phyloP scores from a whole-genome alignment of 495 filamentous ascomycete genomes.

The Aspergillus asperescens region DNA sequence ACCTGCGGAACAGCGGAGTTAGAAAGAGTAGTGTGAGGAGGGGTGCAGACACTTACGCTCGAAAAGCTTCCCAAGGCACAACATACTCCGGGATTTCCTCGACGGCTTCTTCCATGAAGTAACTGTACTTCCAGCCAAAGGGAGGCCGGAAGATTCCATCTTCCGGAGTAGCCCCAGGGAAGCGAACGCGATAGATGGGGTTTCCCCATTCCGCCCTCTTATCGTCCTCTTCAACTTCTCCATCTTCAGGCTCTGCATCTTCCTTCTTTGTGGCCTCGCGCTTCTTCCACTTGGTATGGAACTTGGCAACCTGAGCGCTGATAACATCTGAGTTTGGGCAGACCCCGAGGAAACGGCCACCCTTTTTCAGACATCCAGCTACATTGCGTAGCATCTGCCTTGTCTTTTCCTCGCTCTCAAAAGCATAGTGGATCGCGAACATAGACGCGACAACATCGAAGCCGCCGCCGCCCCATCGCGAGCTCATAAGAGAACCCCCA shows the following conservation, averaged over 20 bases:
- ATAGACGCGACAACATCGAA: conserved; percentile 98
- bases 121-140: conserved; percentile 96
- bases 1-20: conserved; percentile 20
- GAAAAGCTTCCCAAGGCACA: conserved; percentile 96
- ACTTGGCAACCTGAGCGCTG: conserved; percentile 55
- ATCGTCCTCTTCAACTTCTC: conserved; percentile 47
- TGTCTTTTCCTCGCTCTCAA: conserved; percentile 83
- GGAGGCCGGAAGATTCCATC: conserved; percentile 84
- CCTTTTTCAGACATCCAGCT: conserved; percentile 81
- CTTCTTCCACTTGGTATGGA: conserved; percentile 56
- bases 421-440: conserved; percentile 99
- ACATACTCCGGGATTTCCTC: conserved; percentile 97
- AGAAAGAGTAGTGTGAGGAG: conserved; percentile 9
- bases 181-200: conserved; percentile 80
- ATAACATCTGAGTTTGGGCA: conserved; percentile 93
- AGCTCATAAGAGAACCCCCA: conserved; percentile 47
- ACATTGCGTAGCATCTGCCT: conserved; percentile 92
- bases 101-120: conserved; percentile 91
- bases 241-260: conserved; percentile 35
- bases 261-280: conserved; percentile 31
- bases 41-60: conserved; percentile 48
- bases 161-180: conserved; percentile 69
- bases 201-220: conserved; percentile 78
- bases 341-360: conserved; percentile 85
- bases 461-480: conserved; percentile 65